Evolutionary conservation across 441 rosid species (phyloP).

Genomic region (Adansonia rubrostipa): DNA sequence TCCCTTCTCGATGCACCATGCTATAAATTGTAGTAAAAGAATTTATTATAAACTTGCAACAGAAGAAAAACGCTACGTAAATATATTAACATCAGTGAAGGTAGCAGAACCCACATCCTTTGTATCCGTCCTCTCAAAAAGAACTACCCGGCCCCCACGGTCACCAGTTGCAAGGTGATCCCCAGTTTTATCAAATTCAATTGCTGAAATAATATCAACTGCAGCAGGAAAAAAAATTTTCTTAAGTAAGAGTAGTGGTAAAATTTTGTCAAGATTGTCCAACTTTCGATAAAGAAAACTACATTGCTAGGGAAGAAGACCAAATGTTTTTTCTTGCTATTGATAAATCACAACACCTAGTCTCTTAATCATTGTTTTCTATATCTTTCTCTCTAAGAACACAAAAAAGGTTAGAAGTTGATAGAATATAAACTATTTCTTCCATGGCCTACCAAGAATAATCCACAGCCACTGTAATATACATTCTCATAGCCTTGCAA

Average conservation of each 20-base stretch:
- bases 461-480: not conserved
- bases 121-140: constrained; percentile 80
- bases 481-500: not conserved
- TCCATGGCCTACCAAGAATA: not conserved
- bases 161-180: constrained; percentile 97
- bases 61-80: not conserved
- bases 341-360: not conserved
- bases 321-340: constrained; percentile 6
- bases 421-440: constrained; percentile 11
- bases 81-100: constrained; percentile 12
- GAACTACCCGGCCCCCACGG: constrained; percentile 96
- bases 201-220: constrained; percentile 96
- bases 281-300: constrained; percentile 13
- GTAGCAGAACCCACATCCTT: constrained; percentile 60
- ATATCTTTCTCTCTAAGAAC: not conserved
- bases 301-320: constrained; percentile 10
- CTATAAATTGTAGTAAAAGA: constrained; percentile 46
- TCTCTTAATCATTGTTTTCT: not conserved
- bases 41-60: constrained; percentile 24
- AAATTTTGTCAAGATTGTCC: not conserved
- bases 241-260: not conserved
- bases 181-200: constrained; percentile 88
- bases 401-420: not conserved
- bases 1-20: constrained; percentile 72
- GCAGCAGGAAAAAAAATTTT: constrained; percentile 43